These are phyloP conservation scores for Luzula sylvatica DNA, from an alignment of 176 grass and related monocot genomes.

Conservation along the genomic window DNA sequence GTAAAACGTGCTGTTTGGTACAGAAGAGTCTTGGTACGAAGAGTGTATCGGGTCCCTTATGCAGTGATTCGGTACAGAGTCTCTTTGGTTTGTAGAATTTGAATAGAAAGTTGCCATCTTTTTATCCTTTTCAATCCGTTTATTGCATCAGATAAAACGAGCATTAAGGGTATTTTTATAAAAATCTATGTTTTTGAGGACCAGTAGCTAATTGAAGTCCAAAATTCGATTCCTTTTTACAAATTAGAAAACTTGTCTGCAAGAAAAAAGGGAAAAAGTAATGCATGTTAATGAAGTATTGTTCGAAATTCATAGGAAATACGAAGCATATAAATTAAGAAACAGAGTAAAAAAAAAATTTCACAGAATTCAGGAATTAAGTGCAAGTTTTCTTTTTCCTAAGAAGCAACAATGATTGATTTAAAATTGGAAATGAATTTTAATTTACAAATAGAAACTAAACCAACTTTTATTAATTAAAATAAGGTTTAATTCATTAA, in stretches of 20 bases:
- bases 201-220: too few species aligned
- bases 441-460: conserved; percentile 12
- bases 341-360: neutral
- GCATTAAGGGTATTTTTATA: conserved; percentile 9
- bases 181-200: conserved; percentile 3
- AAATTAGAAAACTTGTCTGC: conserved; percentile 11
- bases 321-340: conserved; percentile 7
- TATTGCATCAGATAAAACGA: conserved; percentile 7
- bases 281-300: conserved; percentile 1
- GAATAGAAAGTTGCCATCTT: conserved; percentile 72
- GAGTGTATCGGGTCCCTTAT: conserved; percentile 43
- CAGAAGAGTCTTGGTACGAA: conserved; percentile 34
- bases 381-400: conserved; percentile 5
- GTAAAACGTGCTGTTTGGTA: conserved; percentile 27
- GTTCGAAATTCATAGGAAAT: neutral
- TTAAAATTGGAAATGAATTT: neutral
- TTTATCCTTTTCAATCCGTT: neutral
- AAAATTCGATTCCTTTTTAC: neutral
- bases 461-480: too few species aligned
- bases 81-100: conserved; percentile 42
- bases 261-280: conserved; percentile 9
- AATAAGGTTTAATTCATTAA: too few species aligned
- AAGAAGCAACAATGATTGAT: neutral
- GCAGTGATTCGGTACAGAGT: conserved; percentile 18
- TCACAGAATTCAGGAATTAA: too few species aligned